These are phyloP conservation scores for Diplotaxis tenuifolia DNA, from an alignment of 345 rosid species.

Conservation along the genomic window DNA sequence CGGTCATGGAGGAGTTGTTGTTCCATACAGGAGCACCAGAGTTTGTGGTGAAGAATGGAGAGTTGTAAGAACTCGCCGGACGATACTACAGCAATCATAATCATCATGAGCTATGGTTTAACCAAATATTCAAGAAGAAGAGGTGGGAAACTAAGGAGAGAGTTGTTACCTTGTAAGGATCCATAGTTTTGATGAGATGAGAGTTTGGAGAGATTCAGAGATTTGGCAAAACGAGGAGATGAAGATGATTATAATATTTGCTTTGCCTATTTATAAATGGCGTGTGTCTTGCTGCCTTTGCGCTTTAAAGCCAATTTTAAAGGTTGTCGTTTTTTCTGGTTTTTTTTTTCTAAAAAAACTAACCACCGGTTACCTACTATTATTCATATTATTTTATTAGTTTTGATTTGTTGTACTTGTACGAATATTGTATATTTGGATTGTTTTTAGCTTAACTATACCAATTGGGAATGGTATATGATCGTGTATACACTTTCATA, in stretches of 20 bases:
- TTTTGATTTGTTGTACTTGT: neutral
- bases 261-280: constrained; percentile 33
- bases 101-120: neutral
- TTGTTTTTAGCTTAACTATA: neutral
- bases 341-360: neutral
- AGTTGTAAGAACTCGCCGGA: constrained; percentile 41
- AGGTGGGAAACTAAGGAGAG: neutral
- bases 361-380: constrained; percentile 1
- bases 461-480: neutral
- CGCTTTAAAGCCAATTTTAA: constrained; percentile 4
- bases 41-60: constrained; percentile 43
- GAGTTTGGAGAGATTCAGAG: constrained; percentile 22
- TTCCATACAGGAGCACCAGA: constrained; percentile 49
- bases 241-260: constrained; percentile 26
- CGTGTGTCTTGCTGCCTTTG: constrained; percentile 23
- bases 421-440: neutral
- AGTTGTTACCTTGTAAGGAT: constrained; percentile 51
- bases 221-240: constrained; percentile 28
- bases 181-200: constrained; percentile 38
- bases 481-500: neutral
- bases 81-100: constrained; percentile 31
- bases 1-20: constrained; percentile 45
- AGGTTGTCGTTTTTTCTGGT: constrained; percentile 31
- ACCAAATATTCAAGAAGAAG: constrained; percentile 16
- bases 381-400: neutral